A percentile compares a stretch with the other conserved stretches of the same genome.
Evolutionary conservation across 768 basidiomycete genomes (phyloP).

Genomic region (Tricholoma sp.): DNA sequence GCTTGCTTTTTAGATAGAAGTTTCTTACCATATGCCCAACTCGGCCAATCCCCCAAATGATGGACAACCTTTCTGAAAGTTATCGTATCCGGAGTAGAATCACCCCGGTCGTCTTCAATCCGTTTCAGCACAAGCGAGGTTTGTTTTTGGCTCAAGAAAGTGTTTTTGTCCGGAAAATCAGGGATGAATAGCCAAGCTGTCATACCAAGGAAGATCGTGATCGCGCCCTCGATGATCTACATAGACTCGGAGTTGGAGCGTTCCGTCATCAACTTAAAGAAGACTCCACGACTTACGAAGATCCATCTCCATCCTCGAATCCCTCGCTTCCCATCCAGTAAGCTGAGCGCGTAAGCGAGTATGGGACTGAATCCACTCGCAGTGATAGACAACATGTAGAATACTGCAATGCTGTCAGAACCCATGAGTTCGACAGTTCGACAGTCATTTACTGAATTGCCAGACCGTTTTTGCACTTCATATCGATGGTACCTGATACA

Average conservation of each 20-base stretch:
- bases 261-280: neutral
- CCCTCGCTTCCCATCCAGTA: conserved; percentile 33
- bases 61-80: conserved; percentile 30
- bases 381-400: conserved; percentile 36
- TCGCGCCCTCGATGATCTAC: conserved; percentile 41
- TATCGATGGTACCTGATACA: conserved; percentile 38
- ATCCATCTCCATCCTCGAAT: conserved; percentile 49
- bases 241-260: neutral
- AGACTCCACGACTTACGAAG: conserved; percentile 27
- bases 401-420: conserved; percentile 28
- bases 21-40: conserved; percentile 40
- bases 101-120: conserved; percentile 47
- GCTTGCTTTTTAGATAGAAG: neutral
- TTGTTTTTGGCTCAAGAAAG: conserved; percentile 37
- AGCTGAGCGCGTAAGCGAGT: conserved; percentile 37
- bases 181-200: conserved; percentile 39
- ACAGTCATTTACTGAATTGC: neutral
- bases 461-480: conserved; percentile 40
- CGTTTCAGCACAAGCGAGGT: conserved; percentile 39
- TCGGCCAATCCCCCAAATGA: conserved; percentile 40
- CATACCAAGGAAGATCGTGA: conserved; percentile 36
- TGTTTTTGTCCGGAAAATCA: conserved; percentile 44
- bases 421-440: neutral
- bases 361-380: conserved; percentile 38
- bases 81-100: conserved; percentile 39